Percentiles rank a stretch among this genome's conserved stretches.
phyloP scores from a whole-genome alignment of 2,329 filamentous ascomycete genomes.

The Hymenoscyphus linearis region DNA sequence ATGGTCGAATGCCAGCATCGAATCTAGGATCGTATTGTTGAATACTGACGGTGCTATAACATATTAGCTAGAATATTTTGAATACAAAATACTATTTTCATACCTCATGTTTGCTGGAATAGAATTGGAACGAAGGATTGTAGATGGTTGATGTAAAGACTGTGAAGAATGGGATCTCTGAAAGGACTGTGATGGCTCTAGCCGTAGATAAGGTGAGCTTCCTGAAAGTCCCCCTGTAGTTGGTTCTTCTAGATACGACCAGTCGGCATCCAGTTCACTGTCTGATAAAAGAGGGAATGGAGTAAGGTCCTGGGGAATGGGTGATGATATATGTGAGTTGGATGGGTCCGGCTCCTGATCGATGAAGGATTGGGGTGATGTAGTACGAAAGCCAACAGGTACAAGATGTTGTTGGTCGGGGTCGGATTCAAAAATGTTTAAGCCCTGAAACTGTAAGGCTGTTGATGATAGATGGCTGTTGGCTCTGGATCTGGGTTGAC shows the following conservation, averaged over 20 bases:
- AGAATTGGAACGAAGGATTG: conserved; percentile 23
- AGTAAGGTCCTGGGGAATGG: conserved; percentile 24
- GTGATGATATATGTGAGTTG: conserved; percentile 21
- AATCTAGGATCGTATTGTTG: conserved; percentile 31
- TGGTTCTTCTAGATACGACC: conserved; percentile 23
- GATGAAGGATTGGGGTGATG: conserved; percentile 17
- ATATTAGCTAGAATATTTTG: conserved; percentile 9
- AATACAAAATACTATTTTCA: conserved; percentile 1
- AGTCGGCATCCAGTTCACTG: conserved; percentile 27
- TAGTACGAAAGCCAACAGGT: conserved; percentile 18
- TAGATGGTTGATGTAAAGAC: conserved; percentile 4
- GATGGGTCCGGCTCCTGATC: conserved; percentile 18
- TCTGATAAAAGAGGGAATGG: conserved; percentile 28
- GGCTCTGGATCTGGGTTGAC: conserved; percentile 30
- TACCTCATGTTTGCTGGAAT: conserved; percentile 29
- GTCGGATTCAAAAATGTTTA: conserved; percentile 25
- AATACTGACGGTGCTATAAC: conserved; percentile 27
- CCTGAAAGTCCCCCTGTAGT: conserved; percentile 23
- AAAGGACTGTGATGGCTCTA: conserved; percentile 25
- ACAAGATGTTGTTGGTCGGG: conserved; percentile 14
- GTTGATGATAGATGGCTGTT: conserved; percentile 30
- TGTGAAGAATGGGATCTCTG: conserved; percentile 6
- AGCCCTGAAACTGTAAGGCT: conserved; percentile 27
- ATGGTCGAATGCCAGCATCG: conserved; percentile 25
- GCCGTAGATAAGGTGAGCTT: conserved; percentile 21